phyloP scores from a whole-genome alignment of 192 early-diverging fungal genomes.

The Coemansia sp. region DNA sequence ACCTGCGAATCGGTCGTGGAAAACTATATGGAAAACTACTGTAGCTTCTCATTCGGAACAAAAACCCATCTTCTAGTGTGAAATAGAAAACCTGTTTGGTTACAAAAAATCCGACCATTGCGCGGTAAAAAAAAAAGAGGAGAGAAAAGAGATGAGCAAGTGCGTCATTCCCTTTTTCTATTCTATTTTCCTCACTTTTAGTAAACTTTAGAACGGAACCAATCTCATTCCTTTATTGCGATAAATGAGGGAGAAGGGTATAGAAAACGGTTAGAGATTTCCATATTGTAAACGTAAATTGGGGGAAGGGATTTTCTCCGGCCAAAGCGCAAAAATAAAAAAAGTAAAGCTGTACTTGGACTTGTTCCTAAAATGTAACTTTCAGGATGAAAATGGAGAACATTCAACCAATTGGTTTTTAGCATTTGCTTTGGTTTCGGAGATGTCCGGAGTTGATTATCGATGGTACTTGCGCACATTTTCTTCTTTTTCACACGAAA shows the following conservation, averaged over 20 bases:
- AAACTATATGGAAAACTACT: too few relatives aligned
- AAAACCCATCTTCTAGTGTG: too few relatives aligned
- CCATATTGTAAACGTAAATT: not conserved
- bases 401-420: slow-evolving; percentile 1
- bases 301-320: not conserved
- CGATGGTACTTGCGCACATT: not conserved
- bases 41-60: too few relatives aligned
- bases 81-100: not conserved
- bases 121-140: not conserved
- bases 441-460: slow-evolving; percentile 13
- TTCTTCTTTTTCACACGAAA: not conserved
- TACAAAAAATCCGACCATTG: not conserved
- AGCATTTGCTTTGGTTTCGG: slow-evolving; percentile 2
- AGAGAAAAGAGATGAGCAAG: not conserved
- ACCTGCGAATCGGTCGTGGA: not conserved
- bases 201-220: too few relatives aligned
- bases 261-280: too few relatives aligned
- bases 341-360: not conserved
- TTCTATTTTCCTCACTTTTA: too few relatives aligned
- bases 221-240: too few relatives aligned
- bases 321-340: slow-evolving; percentile 2
- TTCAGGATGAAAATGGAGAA: not conserved
- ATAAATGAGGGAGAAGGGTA: too few relatives aligned
- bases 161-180: too few relatives aligned
- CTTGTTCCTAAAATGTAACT: not conserved